Base-by-base conservation (phyloP, 2,329 filamentous ascomycete species). In the Bipolaris oryzae region DNA sequence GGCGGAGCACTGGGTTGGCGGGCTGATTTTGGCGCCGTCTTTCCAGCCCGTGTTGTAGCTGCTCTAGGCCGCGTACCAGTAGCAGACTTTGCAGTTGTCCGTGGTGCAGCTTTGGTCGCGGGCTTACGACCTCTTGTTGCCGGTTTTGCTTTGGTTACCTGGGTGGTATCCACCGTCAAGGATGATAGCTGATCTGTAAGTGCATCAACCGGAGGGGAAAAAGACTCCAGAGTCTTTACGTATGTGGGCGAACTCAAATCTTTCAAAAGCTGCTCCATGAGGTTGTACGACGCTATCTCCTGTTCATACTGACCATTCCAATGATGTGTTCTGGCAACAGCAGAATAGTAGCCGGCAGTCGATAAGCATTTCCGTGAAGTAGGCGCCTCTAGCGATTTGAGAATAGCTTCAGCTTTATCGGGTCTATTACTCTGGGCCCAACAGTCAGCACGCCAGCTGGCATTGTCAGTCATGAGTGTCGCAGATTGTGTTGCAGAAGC, bases 401-500 rank as follows among this genome's bases (percentile, higher is more conserved):
- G 74, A 50, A 86, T 81, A 6, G 68, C 57, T 42, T 78, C 73
- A 1, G 81, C 83, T 68, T 84, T 82, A 13, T 78, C 75, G 2
- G 79, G 55, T 62, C 80, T 75, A 5, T 81, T 82, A 50, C 82
- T 80, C 42, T 80, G 77, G 41, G 81, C 78, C 75, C 79, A 82
- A 49, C 80, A 78, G 47, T 80, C 81, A 68, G 62, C 82, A 67
- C 46, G 79, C 77, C 66, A 80, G 74, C 70, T 73, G 38, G 69
- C 57, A 43, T 79, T 81, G 37, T 81, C 77, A 18, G 79, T 75
- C 25, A 80, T 72, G 1, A 83, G 77, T 11, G 87, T 81, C 34
- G 84, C 81, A 0, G 89, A 87, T 45, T 84, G 80, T 7, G 90
- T 85, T n/a, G 84, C 85, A 56, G 84, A 82, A 20, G 91, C 91